A percentile compares a stretch with the other conserved stretches of the same genome.
These are phyloP conservation scores for Arthromyces matolae DNA, from an alignment of 768 basidiomycete genomes.

Conservation along the genomic window DNA sequence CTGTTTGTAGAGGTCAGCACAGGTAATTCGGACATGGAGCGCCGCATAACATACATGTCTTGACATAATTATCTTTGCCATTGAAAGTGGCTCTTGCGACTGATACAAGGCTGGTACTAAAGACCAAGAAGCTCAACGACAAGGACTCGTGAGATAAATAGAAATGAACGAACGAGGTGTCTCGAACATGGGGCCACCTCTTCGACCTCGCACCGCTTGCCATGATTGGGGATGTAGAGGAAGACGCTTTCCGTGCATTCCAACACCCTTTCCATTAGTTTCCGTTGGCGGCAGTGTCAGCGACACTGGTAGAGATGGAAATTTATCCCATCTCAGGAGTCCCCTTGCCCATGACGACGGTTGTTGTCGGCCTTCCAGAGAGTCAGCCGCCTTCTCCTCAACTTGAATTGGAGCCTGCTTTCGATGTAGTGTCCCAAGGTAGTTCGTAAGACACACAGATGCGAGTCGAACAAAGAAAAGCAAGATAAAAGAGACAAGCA, in stretches of 20 bases:
- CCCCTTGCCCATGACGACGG: slow-evolving; percentile 23
- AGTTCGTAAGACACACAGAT: slow-evolving; percentile 12
- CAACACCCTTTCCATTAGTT: slow-evolving; percentile 19
- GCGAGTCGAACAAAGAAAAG: slow-evolving; percentile 22
- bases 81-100: slow-evolving; percentile 40
- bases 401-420: slow-evolving; percentile 12
- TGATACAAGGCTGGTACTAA: slow-evolving; percentile 42
- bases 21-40: not conserved
- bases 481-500: slow-evolving; percentile 25
- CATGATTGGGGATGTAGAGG: slow-evolving; percentile 16
- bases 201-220: slow-evolving; percentile 16
- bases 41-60: slow-evolving; percentile 36
- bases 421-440: slow-evolving; percentile 9
- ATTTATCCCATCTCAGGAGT: slow-evolving; percentile 22
- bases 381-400: slow-evolving; percentile 14
- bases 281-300: slow-evolving; percentile 15
- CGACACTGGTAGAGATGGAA: slow-evolving; percentile 26
- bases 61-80: slow-evolving; percentile 53
- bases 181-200: slow-evolving; percentile 25
- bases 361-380: slow-evolving; percentile 8
- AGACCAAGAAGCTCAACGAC: not conserved
- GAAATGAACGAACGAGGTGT: slow-evolving; percentile 19
- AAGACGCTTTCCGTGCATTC: slow-evolving; percentile 19
- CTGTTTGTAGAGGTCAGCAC: slow-evolving; percentile 1
- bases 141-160: not conserved